Conservation (phyloP, 2,329 filamentous ascomycete species). For the Ascocoryne sarcoides region DNA sequence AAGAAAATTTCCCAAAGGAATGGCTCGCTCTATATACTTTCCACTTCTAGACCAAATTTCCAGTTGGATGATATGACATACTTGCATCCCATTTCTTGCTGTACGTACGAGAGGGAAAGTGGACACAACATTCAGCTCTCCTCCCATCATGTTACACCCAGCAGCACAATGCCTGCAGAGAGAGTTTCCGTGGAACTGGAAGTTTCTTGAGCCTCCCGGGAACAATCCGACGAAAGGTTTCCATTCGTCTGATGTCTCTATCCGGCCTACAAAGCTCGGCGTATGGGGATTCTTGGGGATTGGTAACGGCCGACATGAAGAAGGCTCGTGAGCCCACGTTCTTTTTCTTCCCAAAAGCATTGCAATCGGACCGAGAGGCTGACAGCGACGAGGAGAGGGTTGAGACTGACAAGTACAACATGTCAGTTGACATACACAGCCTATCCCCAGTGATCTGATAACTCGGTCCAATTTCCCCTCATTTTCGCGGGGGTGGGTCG, state of each 20-base stretch:
- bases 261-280: background rate
- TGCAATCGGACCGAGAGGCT: slow-evolving; percentile 7
- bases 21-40: background rate
- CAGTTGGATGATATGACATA: background rate
- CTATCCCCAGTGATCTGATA: slow-evolving; percentile 1
- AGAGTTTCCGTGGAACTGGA: background rate
- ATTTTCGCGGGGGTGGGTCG: slow-evolving; percentile 1
- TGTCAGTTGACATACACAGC: slow-evolving; percentile 3
- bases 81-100: background rate
- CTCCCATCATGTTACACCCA: background rate
- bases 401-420: slow-evolving; percentile 1
- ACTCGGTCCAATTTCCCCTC: slow-evolving; percentile 7
- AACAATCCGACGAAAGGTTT: slow-evolving; percentile 3
- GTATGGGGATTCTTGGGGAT: slow-evolving; percentile 5
- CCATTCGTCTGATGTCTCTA: slow-evolving; percentile 5
- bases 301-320: background rate
- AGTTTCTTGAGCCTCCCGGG: background rate
- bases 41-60: background rate
- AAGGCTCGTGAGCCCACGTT: background rate
- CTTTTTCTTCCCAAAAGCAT: background rate
- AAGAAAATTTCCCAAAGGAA: background rate
- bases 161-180: background rate
- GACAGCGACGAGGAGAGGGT: background rate
- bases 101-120: background rate
- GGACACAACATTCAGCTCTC: background rate